A percentile compares a stretch with the other conserved stretches of the same genome.
phyloP scores from a whole-genome alignment of 257 asterid species.

The Solanum peruvianum region DNA sequence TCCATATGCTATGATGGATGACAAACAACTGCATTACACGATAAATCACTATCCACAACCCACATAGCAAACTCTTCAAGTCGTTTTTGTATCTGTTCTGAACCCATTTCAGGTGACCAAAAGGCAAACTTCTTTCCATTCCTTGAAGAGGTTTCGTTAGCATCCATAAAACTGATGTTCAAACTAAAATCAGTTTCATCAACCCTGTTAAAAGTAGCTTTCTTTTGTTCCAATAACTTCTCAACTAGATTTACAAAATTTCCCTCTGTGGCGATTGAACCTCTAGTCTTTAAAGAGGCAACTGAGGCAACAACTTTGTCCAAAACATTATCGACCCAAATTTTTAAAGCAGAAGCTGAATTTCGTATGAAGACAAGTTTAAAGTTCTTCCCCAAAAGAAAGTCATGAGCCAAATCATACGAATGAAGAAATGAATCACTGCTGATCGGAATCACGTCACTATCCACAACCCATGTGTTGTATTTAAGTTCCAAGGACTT shows the following conservation, averaged over 20 bases:
- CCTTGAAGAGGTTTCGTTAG: slow-evolving; percentile 20
- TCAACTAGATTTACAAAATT: slow-evolving; percentile 32
- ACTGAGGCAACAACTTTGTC: slow-evolving; percentile 21
- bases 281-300: slow-evolving; percentile 17
- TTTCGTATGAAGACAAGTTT: slow-evolving; percentile 38
- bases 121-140: slow-evolving; percentile 26
- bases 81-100: slow-evolving; percentile 31
- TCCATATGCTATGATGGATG: slow-evolving; percentile 34
- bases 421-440: slow-evolving; percentile 33
- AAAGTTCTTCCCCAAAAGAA: slow-evolving; percentile 36
- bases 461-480: slow-evolving; percentile 45
- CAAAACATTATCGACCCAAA: slow-evolving; percentile 36
- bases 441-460: slow-evolving; percentile 46
- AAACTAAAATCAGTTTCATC: slow-evolving; percentile 46
- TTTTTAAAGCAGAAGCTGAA: slow-evolving; percentile 38
- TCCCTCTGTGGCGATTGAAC: slow-evolving; percentile 16
- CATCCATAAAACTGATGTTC: slow-evolving; percentile 15
- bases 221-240: slow-evolving; percentile 38
- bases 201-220: slow-evolving; percentile 16
- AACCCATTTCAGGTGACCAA: slow-evolving; percentile 45
- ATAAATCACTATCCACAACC: slow-evolving; percentile 60
- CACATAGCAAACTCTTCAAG: slow-evolving; percentile 44
- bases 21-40: slow-evolving; percentile 70
- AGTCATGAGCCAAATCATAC: slow-evolving; percentile 25
- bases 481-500: slow-evolving; percentile 59